Evolutionary conservation across 495 filamentous ascomycete genomes (phyloP), one percentile per base, ranked within the genome.

Genomic region (Trichoderma erinaceum): DNA sequence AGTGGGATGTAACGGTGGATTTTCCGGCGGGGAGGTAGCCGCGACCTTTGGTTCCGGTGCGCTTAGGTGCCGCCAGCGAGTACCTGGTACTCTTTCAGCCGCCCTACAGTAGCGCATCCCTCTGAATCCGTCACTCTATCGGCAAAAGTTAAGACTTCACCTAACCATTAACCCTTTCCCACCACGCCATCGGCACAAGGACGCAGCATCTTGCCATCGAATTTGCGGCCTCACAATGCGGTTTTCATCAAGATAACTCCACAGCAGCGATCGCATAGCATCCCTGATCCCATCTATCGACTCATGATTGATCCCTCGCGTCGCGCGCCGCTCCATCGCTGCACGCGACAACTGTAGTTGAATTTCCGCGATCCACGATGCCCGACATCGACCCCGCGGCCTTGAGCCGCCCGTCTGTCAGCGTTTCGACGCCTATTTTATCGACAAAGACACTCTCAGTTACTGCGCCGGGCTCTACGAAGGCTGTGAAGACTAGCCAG

Each of bases 381-480:
- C 89, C 86, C 48, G 86, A 93, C 84, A 93, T 92, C 80, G 90
- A 93, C 80, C 90, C 90, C 75, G 89, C 90, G 74, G 89, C 90
- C 71, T 79, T 93, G 76, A 92, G 89, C 82, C 88, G 90, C 73
- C 82, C 84, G 64, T 78, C 79, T 67, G 76, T 86, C 81, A 77
- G 84, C 85, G 80, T 88, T 79, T 76, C 88, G 46, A 87, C 86
- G 4, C 82, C 88, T 43, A 80, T 86, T 56, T 75, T 89, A 41
- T 73, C 84, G 66, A 82, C 84, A 32, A 90, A 92, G 72, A 78
- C 84, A 61, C 80, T 90, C 67, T 84, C 84, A 67, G 78, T 85
- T 52, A 85, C 84, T 27, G 81, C 81, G 18, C 77, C 86, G 12
- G 79, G 82, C 65, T 77, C 84, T 13, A 82, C 85, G 79, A 90